These are phyloP conservation scores for Mycena amicta DNA, from an alignment of 768 basidiomycete species.

Conservation along the genomic window DNA sequence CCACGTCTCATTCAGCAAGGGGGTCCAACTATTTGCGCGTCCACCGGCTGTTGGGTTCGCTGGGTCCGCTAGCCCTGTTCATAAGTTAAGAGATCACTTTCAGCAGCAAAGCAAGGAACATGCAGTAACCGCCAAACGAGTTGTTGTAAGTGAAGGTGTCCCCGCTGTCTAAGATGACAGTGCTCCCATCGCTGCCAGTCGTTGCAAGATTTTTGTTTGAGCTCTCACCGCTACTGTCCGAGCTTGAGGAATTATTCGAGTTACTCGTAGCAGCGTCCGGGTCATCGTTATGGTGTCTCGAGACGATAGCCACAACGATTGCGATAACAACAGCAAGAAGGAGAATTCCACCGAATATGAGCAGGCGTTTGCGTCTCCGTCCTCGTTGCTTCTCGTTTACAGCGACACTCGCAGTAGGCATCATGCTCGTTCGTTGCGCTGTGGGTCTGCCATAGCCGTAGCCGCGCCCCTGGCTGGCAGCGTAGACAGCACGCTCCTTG, in stretches of 20 bases:
- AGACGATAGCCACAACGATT: slow-evolving; percentile 23
- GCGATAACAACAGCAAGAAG: not conserved
- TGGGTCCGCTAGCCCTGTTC: slow-evolving; percentile 49
- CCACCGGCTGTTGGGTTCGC: slow-evolving; percentile 58
- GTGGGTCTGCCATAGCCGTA: not conserved
- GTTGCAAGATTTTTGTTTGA: slow-evolving; percentile 25
- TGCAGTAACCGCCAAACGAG: slow-evolving; percentile 57
- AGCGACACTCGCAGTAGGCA: not conserved
- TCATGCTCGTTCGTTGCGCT: not conserved
- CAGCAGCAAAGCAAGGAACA: slow-evolving; percentile 15
- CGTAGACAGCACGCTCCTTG: not conserved
- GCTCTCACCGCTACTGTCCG: slow-evolving; percentile 23
- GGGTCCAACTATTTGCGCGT: slow-evolving; percentile 60
- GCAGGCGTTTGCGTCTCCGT: not conserved
- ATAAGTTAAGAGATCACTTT: not conserved
- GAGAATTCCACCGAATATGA: not conserved
- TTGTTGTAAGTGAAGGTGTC: slow-evolving; percentile 61
- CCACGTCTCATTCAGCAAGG: slow-evolving; percentile 61
- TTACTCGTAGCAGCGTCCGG: slow-evolving; percentile 29
- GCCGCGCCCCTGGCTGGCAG: not conserved
- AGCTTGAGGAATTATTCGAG: slow-evolving; percentile 47
- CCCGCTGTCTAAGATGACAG: slow-evolving; percentile 54
- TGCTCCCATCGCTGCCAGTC: slow-evolving; percentile 55
- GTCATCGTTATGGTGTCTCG: slow-evolving; percentile 34
- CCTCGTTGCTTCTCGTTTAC: not conserved